phyloP scores from a whole-genome alignment of 768 basidiomycete genomes.

The Lactarius indigo region DNA sequence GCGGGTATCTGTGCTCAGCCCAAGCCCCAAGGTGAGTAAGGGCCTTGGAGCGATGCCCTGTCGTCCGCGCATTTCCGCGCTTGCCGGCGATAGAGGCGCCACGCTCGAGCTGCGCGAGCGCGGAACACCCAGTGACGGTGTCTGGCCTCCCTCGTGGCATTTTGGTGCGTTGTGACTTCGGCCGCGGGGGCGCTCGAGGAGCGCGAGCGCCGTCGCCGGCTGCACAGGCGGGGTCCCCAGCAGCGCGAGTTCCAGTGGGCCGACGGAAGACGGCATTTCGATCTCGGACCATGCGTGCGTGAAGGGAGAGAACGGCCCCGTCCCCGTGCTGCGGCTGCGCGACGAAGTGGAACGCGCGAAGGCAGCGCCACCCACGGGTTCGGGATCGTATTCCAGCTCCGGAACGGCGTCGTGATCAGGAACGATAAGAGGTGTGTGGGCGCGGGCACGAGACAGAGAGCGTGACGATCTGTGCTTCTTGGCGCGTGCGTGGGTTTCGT shows the following conservation, averaged over 20 bases:
- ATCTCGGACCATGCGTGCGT: slow-evolving; percentile 20
- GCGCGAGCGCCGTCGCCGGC: slow-evolving; percentile 6
- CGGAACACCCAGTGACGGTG: slow-evolving; percentile 33
- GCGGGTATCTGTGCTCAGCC: neutral
- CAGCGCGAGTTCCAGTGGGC: slow-evolving; percentile 16
- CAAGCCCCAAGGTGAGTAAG: neutral
- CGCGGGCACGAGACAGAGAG: slow-evolving; percentile 6
- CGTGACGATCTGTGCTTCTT: slow-evolving; percentile 7
- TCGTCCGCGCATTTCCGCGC: slow-evolving; percentile 21
- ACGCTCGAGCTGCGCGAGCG: slow-evolving; percentile 49
- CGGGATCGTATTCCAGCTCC: slow-evolving; percentile 23
- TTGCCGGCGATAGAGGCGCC: slow-evolving; percentile 43
- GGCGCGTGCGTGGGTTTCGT: slow-evolving; percentile 40
- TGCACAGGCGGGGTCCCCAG: slow-evolving; percentile 7
- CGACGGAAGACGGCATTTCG: slow-evolving; percentile 15
- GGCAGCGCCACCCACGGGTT: slow-evolving; percentile 1
- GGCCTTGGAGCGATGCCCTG: neutral
- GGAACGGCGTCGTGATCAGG: slow-evolving; percentile 11
- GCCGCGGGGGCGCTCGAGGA: slow-evolving; percentile 20
- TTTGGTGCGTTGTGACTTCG: slow-evolving; percentile 2
- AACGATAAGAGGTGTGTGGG: slow-evolving; percentile 5
- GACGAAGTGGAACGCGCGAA: slow-evolving; percentile 16
- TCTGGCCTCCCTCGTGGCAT: slow-evolving; percentile 33
- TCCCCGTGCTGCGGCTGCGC: slow-evolving; percentile 20
- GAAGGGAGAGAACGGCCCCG: slow-evolving; percentile 18